Evolutionary conservation across 306 rosid genomes (phyloP).

Genomic region (Alnus glutinosa): DNA sequence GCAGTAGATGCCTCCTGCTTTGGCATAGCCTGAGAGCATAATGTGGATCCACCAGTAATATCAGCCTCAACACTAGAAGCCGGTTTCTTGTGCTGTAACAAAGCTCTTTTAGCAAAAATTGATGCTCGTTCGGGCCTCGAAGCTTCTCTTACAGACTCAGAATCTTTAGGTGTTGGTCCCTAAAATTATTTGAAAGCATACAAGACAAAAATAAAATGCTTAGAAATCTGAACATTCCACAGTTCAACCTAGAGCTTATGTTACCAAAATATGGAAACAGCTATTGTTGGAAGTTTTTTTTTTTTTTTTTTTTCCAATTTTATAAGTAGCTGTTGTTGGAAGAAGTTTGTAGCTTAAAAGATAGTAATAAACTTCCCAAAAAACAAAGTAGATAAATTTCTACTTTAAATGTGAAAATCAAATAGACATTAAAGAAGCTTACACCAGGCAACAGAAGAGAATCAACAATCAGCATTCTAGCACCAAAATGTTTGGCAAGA

Average conservation of each 20-base stretch:
- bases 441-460: conserved; percentile 86
- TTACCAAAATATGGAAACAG: conserved; percentile 5
- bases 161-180: conserved; percentile 58
- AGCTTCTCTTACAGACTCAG: conserved; percentile 63
- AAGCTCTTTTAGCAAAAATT: conserved; percentile 58
- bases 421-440: conserved; percentile 43
- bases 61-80: conserved; percentile 90
- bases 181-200: conserved; percentile 35
- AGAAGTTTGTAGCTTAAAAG: conserved; percentile 3
- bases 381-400: conserved; percentile 5
- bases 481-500: conserved; percentile 84
- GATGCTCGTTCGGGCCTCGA: conserved; percentile 62
- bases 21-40: conserved; percentile 68
- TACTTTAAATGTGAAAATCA: conserved; percentile 5
- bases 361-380: background rate
- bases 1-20: conserved; percentile 90
- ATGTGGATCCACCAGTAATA: conserved; percentile 73
- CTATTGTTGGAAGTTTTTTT: background rate
- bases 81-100: conserved; percentile 69
- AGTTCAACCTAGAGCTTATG: background rate
- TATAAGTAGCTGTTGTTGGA: background rate
- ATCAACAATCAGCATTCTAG: conserved; percentile 73
- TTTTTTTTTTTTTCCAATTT: background rate
- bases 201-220: conserved; percentile 4
- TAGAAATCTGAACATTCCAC: background rate